Percentiles rank a stretch among this genome's conserved stretches.
These are phyloP conservation scores for Phytophthora sp. DNA, from an alignment of 352 stramenopile species.

Conservation along the genomic window DNA sequence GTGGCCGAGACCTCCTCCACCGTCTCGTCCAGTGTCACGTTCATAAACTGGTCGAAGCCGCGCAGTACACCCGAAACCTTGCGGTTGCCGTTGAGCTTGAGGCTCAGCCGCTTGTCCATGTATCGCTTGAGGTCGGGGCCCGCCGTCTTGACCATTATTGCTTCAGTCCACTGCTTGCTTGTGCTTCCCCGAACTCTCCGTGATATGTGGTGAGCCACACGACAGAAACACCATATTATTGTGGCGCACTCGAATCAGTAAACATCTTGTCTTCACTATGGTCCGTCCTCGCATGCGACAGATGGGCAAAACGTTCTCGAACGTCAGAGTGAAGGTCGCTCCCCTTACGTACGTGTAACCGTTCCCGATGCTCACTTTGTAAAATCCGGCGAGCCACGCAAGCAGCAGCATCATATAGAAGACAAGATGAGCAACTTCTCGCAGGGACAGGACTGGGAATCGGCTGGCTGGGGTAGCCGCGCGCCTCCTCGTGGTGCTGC, in stretches of 20 bases:
- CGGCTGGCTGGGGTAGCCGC: slow-evolving; percentile 79
- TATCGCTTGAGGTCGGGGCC: slow-evolving; percentile 90
- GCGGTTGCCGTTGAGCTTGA: slow-evolving; percentile 96
- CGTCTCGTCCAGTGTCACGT: slow-evolving; percentile 96
- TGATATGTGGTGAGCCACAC: slow-evolving; percentile 12
- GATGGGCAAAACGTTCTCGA: slow-evolving; percentile 20
- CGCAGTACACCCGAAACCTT: slow-evolving; percentile 93
- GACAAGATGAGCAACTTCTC: slow-evolving; percentile 64
- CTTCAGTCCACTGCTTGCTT: slow-evolving; percentile 10
- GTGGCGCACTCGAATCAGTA: background rate
- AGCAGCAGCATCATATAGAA: slow-evolving; percentile 15
- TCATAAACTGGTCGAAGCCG: slow-evolving; percentile 98
- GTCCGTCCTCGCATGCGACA: slow-evolving; percentile 23
- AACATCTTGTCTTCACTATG: slow-evolving; percentile 23
- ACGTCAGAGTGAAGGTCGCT: slow-evolving; percentile 40
- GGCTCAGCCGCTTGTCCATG: slow-evolving; percentile 95
- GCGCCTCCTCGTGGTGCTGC: slow-evolving; percentile 56
- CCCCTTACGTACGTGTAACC: slow-evolving; percentile 20
- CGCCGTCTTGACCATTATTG: slow-evolving; percentile 74
- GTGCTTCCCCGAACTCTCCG: background rate
- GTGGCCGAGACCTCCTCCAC: slow-evolving; percentile 89
- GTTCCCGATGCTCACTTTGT: slow-evolving; percentile 22
- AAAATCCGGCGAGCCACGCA: slow-evolving; percentile 15
- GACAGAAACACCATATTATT: slow-evolving; percentile 14
- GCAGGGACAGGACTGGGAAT: slow-evolving; percentile 81